Evolutionary conservation across 2,329 filamentous ascomycete species (phyloP), one percentile per base, ranked within the genome.

Genomic region (Scortechinia acanthostroma): DNA sequence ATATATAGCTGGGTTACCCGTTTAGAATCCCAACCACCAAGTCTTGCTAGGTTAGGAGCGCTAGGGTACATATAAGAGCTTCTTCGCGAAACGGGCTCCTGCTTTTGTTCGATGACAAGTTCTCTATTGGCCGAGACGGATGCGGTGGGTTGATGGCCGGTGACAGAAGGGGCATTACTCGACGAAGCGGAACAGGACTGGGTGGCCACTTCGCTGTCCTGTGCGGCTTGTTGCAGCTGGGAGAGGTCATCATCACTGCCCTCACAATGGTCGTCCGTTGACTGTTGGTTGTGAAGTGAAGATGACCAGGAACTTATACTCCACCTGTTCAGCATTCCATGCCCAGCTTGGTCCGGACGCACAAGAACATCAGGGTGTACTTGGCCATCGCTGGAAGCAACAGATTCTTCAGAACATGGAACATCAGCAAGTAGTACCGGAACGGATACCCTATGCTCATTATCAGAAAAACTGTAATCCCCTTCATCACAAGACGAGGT

Each of bases 1-100:
- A 40, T 6, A 40, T 40, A 40, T 6, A 40, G 35, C 35, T 40
- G 35, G 6, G 35, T 40, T 6, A 40, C 35, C 10, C 35, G 35
- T 17, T 19, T 10, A 19, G 35, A 40, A 40, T 40, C 35, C 35
- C 35, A 40, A 6, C 17, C 17, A 17, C 35, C 35, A 6, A 13
- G 35, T 19, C 17, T 10, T 19, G 35, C 35, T 6, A 40, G 17
- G 20, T 17, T 40, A 15, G 35, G 35, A 40, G 35, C 10, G 35
- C 10, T 40, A 6, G 35, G 6, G n/a, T n/a, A n/a, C 25, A 10
- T n/a, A 30, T 10, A n/a, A 30, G 25, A n/a, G 25, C n/a, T 30
- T n/a, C n/a, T n/a, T n/a, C n/a, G n/a, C n/a, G n/a, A n/a, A n/a
- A n/a, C n/a, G n/a, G n/a, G n/a, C n/a, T n/a, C n/a, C n/a, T n/a